Base-by-base conservation (phyloP, 768 basidiomycete genomes). In the Boletus rufocinnamomeus region DNA sequence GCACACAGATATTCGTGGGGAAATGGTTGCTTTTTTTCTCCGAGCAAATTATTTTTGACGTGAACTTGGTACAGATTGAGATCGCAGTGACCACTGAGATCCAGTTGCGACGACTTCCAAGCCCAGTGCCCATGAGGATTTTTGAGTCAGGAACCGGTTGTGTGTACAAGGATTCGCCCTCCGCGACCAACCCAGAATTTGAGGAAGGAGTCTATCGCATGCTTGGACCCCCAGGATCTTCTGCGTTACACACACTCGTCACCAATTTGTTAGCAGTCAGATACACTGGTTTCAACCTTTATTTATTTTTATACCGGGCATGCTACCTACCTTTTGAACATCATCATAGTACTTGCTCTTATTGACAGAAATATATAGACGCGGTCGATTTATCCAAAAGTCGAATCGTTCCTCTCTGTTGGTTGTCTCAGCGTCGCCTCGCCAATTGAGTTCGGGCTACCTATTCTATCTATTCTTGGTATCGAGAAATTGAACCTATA, bases 1-100 rank as follows among this genome's bases (percentile, higher is more conserved):
- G 19, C 11, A n/a, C 43, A 13, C 62, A 63, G 56, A 61, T 58
- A 63, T 37, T 16, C 19, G 38, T 37, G n/a, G 10, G 30, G n/a
- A 37, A 16, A 32, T 11, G 32, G 11, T 32, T 11, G 3, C 32
- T 32, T 28, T 11, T 6, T n/a, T 32, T 27, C 41, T 17, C 16
- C 13, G 11, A 25, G 28, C 7, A 7, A n/a, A 32, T 35, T 19
- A 16, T 28, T 45, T n/a, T 19, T 54, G 27, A 48, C 19, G 32
- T 50, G 48, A n/a, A 10, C 13, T 10, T n/a, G 14, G 46, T 7
- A 32, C 10, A 61, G 60, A 23, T 62, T 3, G 58, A 60, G 58
- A 23, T 60, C 6, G 16, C 23, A 3, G 38, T 46, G 34, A 50
- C 21, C 27, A 27, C 43, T 6, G 41, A 60, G 2, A 13, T 14